Conservation (phyloP, 768 basidiomycete species). For the Kwoniella heveanensis region DNA sequence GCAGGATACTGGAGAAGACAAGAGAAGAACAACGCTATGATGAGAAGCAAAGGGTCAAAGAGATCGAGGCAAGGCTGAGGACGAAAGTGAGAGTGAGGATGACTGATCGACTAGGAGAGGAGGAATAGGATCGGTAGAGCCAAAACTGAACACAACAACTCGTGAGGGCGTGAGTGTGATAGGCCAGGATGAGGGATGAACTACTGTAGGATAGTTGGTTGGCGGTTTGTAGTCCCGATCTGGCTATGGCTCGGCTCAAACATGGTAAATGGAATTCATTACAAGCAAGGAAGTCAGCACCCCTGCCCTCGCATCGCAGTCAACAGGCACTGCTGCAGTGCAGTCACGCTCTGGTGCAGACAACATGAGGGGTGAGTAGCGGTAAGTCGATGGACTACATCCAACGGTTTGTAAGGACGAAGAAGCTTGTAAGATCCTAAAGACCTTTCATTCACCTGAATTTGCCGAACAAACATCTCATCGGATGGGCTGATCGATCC, state of each 20-base stretch:
- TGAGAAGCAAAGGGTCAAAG: neutral
- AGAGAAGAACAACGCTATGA: slow-evolving; percentile 4
- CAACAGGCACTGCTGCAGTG: neutral
- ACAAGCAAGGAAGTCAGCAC: neutral
- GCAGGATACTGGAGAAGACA: no score
- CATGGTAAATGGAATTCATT: no score
- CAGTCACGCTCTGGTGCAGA: neutral
- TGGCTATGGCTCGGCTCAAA: no score
- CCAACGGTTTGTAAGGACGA: neutral
- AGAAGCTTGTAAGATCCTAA: neutral
- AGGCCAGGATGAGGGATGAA: neutral
- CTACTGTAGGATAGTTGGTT: neutral
- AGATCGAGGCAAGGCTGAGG: neutral
- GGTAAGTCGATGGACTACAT: no score
- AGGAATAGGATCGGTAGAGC: neutral
- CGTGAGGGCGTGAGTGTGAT: neutral
- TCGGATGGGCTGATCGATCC: neutral
- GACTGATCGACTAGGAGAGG: slow-evolving; percentile 1
- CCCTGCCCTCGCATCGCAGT: neutral
- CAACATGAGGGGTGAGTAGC: no score
- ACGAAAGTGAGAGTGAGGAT: neutral
- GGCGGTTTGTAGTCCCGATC: no score
- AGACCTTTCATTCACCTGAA: slow-evolving; percentile 1
- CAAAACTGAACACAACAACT: neutral
- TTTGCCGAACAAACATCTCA: slow-evolving; percentile 3